A percentile compares a stretch with the other conserved stretches of the same genome.
These are phyloP conservation scores for Ophiocordyceps camponoti-saundersi DNA, from an alignment of 2,329 filamentous ascomycete genomes.

Conservation along the genomic window DNA sequence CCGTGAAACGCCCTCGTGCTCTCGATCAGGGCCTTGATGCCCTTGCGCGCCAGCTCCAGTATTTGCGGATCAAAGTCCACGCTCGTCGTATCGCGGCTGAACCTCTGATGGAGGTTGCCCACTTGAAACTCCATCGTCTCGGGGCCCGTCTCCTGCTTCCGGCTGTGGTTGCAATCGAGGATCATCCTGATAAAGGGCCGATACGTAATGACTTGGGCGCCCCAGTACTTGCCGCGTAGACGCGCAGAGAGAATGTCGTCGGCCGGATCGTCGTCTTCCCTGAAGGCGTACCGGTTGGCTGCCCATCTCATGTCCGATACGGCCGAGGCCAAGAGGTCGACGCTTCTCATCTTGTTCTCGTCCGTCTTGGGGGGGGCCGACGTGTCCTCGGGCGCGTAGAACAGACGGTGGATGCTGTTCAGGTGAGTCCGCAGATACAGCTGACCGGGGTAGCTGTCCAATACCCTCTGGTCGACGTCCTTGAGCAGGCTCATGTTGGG, in stretches of 20 bases:
- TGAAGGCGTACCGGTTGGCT: constrained; percentile 34
- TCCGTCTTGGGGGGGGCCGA: constrained; percentile 11
- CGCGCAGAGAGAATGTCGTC: constrained; percentile 65
- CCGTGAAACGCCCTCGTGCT: constrained; percentile 72
- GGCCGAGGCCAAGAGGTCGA: constrained; percentile 26
- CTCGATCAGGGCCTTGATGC: constrained; percentile 58
- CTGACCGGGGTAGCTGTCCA: constrained; percentile 45
- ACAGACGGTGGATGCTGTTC: constrained; percentile 42
- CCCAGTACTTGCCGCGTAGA: constrained; percentile 86
- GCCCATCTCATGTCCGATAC: constrained; percentile 28
- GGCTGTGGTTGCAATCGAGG: constrained; percentile 27
- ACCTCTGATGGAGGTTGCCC: constrained; percentile 18
- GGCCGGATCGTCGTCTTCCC: constrained; percentile 53
- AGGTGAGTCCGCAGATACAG: constrained; percentile 47
- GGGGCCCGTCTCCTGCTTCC: constrained; percentile 15
- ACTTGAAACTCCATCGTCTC: constrained; percentile 18
- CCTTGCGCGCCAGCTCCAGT: constrained; percentile 38
- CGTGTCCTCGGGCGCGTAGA: constrained; percentile 29
- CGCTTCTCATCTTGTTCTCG: constrained; percentile 23
- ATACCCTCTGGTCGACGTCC: constrained; percentile 27
- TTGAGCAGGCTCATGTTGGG: constrained; percentile 35
- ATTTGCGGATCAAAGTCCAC: constrained; percentile 25
- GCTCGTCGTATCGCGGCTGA: constrained; percentile 18
- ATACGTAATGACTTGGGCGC: constrained; percentile 77
- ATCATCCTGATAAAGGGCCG: constrained; percentile 53